Evolutionary conservation across 768 basidiomycete genomes (phyloP), one percentile per base, ranked within the genome.

Genomic region (Tricholoma terreum): DNA sequence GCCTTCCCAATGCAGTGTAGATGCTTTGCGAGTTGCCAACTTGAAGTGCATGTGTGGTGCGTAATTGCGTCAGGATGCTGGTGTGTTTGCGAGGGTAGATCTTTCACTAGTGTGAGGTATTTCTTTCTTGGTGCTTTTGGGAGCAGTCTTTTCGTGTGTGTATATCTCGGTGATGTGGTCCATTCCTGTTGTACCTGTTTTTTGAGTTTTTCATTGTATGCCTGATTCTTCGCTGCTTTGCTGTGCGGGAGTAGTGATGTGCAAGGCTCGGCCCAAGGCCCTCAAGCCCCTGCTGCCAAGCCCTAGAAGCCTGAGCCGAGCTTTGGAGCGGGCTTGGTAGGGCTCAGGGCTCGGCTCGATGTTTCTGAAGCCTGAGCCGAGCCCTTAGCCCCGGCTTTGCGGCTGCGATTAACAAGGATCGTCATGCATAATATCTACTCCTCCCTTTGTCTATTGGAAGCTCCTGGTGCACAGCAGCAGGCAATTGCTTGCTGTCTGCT

Each of bases 21-120:
- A 59, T 75, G 65, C 15, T 63, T 50, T 17, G 68, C 63, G 0
- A 76, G 65, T 0, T n/a, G n/a, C n/a, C n/a, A n/a, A n/a, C n/a
- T n/a, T n/a, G n/a, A n/a, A 70, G 66, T 12, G 59, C 45, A 46
- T 76, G 75, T 2, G 66, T 68, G 2, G 69, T 70, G 1, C 68
- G 38, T 11, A 77, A 62, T 54, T 75, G 75, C 0, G 63, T 57
- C 0, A 76, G 49, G 1, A 74, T 30, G 31, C 65, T 63, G 2
- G 64, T 56, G 3, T 68, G 53, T 22, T 57, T 54, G 24, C 62
- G 45, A n/a, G 0, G 50, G 50, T 1, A 71, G 36, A 1, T 38
- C 21, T 7, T 42, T 27, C 4, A 52, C 52, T 0, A 57, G 27
- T 50, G 58, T 62, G 1, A 48, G 53, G 60, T 60, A 62, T 40